Evolutionary conservation across 2,329 filamentous ascomycete genomes (phyloP).

Genomic region (Coniochaeta sp.): DNA sequence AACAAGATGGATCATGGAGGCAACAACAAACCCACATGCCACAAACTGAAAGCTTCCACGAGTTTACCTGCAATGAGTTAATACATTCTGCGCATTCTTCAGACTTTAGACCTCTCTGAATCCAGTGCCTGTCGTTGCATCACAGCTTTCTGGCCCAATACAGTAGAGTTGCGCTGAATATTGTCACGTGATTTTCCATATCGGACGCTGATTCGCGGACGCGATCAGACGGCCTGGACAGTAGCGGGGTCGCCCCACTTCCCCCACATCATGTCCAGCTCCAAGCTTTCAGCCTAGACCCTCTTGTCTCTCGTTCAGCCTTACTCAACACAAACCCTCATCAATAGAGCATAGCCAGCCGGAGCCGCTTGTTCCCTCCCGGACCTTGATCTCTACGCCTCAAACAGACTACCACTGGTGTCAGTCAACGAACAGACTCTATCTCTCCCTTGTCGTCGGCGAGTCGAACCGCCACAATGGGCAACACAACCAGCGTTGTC

Average conservation of each 20-base stretch:
- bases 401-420: not conserved
- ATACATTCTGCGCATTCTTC: not conserved
- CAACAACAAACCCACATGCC: not conserved
- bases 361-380: not conserved
- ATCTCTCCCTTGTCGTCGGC: not conserved
- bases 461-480: slow-evolving; percentile 36
- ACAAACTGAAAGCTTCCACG: not conserved
- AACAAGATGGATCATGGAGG: not conserved
- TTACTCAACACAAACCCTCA: not conserved
- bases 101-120: not conserved
- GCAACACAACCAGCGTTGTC: slow-evolving; percentile 64
- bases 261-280: slow-evolving; percentile 1
- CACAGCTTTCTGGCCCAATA: not conserved
- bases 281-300: not conserved
- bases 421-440: not conserved
- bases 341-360: not conserved
- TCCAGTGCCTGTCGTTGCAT: not conserved
- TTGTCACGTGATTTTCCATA: not conserved
- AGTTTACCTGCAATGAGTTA: not conserved
- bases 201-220: not conserved
- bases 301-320: not conserved
- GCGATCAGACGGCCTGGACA: not conserved
- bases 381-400: not conserved
- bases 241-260: not conserved
- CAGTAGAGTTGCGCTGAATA: not conserved